These are phyloP conservation scores for Naegleria lovaniensis DNA, from an alignment of 208 protist species.

Conservation along the genomic window DNA sequence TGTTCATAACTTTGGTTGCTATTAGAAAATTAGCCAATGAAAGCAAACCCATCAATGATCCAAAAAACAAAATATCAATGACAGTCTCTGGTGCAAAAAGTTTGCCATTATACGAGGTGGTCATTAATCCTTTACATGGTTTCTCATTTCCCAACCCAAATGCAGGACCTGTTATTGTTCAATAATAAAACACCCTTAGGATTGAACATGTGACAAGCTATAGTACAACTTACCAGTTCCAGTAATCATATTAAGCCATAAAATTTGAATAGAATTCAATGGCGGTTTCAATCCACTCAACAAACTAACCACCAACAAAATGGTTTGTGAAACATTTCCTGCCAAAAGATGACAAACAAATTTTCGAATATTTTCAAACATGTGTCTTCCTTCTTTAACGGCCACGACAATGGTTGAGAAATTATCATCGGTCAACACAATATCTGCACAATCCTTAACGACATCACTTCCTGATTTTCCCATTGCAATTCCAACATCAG, in stretches of 20 bases:
- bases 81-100: slow-evolving; percentile 74
- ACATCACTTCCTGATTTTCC: slow-evolving; percentile 71
- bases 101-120: slow-evolving; percentile 51
- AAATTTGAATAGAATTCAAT: slow-evolving; percentile 77
- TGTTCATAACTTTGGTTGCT: slow-evolving; percentile 56
- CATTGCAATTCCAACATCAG: slow-evolving; percentile 81
- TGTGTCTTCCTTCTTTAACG: slow-evolving; percentile 69
- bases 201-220: too few species aligned
- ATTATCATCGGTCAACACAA: slow-evolving; percentile 82
- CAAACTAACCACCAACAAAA: slow-evolving; percentile 57
- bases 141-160: not conserved
- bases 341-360: slow-evolving; percentile 76
- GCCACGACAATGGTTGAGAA: slow-evolving; percentile 92
- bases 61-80: slow-evolving; percentile 66
- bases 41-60: slow-evolving; percentile 61
- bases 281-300: slow-evolving; percentile 62
- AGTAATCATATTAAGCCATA: slow-evolving; percentile 81
- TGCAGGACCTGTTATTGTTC: too few species aligned
- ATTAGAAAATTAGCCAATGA: slow-evolving; percentile 57
- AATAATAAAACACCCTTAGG: too few species aligned
- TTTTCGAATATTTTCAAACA: slow-evolving; percentile 74
- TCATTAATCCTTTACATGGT: not conserved
- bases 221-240: slow-evolving; percentile 33
- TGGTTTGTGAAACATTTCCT: slow-evolving; percentile 66
- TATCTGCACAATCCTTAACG: slow-evolving; percentile 59